phyloP scores from a whole-genome alignment of 2,329 filamentous ascomycete genomes.

The Sclerotinia glacialis region DNA sequence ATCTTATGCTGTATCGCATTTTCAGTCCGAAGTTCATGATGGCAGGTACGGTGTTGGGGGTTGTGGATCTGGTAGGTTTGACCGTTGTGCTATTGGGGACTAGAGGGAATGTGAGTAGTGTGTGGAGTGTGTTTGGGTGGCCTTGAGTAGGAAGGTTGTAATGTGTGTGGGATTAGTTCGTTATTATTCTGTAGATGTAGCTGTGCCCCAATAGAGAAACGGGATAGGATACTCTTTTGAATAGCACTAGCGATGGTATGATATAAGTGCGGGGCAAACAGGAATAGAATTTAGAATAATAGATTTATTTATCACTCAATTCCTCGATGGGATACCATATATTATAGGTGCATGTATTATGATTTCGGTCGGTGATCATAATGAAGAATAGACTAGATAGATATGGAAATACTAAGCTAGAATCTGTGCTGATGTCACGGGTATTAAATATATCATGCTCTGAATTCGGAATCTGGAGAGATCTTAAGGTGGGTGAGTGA shows the following conservation, averaged over 20 bases:
- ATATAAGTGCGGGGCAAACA: neutral
- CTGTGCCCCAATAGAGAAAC: neutral
- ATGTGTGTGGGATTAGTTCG: neutral
- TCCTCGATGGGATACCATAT: neutral
- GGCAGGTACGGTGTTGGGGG: slow-evolving; percentile 65
- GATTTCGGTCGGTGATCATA: neutral
- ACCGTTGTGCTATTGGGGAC: slow-evolving; percentile 70
- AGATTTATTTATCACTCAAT: neutral
- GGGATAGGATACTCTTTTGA: neutral
- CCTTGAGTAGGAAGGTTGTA: slow-evolving; percentile 21
- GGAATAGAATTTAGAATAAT: neutral
- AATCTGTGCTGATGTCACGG: too few relatives aligned
- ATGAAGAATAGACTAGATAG: too few relatives aligned
- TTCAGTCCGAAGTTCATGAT: slow-evolving; percentile 91
- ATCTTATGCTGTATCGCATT: slow-evolving; percentile 95
- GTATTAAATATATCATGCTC: too few relatives aligned
- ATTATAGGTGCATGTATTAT: neutral
- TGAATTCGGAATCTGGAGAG: too few relatives aligned
- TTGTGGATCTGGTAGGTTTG: slow-evolving; percentile 74
- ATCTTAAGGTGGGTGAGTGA: too few relatives aligned
- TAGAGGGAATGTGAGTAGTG: slow-evolving; percentile 71
- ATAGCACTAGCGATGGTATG: slow-evolving; percentile 4
- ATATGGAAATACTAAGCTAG: too few relatives aligned
- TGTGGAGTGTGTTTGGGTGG: slow-evolving; percentile 85
- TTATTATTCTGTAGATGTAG: neutral